Base-by-base conservation (phyloP, 2,329 filamentous ascomycete species). In the Atkinsonella texensis region DNA sequence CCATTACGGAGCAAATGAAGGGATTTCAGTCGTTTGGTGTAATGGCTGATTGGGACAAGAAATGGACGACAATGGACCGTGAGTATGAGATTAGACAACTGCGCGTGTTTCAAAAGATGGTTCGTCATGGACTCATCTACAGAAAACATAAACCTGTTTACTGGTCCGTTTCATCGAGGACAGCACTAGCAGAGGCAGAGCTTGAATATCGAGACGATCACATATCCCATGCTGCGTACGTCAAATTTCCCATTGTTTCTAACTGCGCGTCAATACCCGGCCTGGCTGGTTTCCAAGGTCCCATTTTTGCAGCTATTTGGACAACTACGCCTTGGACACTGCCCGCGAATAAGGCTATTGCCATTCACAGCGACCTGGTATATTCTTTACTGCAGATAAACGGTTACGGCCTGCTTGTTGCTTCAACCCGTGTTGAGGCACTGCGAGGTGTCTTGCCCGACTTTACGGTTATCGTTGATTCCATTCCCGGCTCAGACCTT, bases 241-340 rank as follows among this genome's bases (percentile, higher is more conserved):
- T 98, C 44, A 83, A 80, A 54, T 94, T 94, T 60, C 86, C 83
- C 0, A 73, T 96, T 31, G 65, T 80, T 12, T 65, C 63, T 7
- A 64, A 66, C 48, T 61, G 58, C 56, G 59, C 54, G 10, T 56
- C 56, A 4, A 57, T 68, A 2, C 61, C 67, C 0, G 65, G 63
- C 11, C 59, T 78, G 48, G 58, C 64, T 23, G 55, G 57, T 3
- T 64, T 78, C 20, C 57, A 67, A 6, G 74, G 74, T 4, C 69
- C 73, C 5, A 63, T 96, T 11, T 85, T 77, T 64, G 88, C 86
- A n/a, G 77, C 93, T n/a, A 87, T 97, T 49, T 98, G 93, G 93
- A 98, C 93, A 2, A 98, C 93, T 0, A 98, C 93, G 0, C 93
- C 93, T 0, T 98, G 93, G 93, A 98, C 93, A 0, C 73, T 98